Conservation (phyloP, 2,329 filamentous ascomycete species). For the Verticillium longisporum region DNA sequence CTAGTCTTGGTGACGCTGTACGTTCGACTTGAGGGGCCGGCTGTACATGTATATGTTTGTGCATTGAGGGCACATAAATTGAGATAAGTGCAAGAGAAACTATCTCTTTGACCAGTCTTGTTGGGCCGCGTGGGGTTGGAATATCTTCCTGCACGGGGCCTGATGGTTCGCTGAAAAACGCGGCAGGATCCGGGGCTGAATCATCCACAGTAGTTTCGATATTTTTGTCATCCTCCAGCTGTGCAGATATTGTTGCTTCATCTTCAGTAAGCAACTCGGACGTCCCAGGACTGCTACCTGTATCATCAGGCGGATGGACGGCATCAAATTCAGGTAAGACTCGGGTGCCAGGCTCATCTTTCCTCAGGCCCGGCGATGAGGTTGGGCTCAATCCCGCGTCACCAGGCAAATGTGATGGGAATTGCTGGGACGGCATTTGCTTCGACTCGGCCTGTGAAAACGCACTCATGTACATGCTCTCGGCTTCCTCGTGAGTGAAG, state of each 20-base stretch:
- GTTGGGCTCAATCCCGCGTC: constrained; percentile 34
- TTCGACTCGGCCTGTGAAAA: constrained; percentile 42
- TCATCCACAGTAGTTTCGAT: neutral
- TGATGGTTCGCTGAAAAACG: neutral
- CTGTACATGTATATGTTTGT: constrained; percentile 34
- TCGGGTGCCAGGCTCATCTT: neutral
- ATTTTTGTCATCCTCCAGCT: neutral
- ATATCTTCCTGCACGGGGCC: constrained; percentile 28
- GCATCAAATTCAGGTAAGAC: neutral
- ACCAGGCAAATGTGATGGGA: constrained; percentile 39
- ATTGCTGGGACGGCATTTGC: constrained; percentile 16
- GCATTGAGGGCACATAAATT: constrained; percentile 45
- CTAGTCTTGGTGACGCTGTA: constrained; percentile 19
- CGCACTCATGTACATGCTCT: constrained; percentile 82
- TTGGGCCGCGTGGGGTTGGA: constrained; percentile 44
- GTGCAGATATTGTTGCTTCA: neutral
- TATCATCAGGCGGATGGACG: neutral
- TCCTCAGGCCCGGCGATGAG: neutral
- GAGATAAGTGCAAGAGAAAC: constrained; percentile 43
- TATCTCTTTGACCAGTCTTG: constrained; percentile 50
- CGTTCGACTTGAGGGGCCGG: constrained; percentile 19
- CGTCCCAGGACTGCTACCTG: neutral
- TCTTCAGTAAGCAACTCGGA: neutral
- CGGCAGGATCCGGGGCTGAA: constrained; percentile 2
- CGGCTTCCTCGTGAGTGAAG: constrained; percentile 73